phyloP scores from a whole-genome alignment of 108 stramenopile species.

The Skeletonema costatum region DNA sequence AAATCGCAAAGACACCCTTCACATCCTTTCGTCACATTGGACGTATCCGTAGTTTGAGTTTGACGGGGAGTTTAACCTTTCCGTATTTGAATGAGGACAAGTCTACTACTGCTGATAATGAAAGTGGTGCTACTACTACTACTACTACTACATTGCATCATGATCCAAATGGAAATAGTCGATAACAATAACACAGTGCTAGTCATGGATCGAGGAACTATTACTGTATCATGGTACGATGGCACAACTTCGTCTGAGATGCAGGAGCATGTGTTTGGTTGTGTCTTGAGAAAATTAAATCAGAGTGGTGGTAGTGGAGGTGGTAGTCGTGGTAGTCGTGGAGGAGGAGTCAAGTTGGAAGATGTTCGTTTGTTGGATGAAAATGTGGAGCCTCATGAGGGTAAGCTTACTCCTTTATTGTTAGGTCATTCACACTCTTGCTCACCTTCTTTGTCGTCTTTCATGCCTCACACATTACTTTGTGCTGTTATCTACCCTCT shows the following conservation, averaged over 20 bases:
- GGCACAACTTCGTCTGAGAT: constrained; percentile 75
- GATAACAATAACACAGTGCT: not conserved
- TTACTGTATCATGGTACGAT: constrained; percentile 84
- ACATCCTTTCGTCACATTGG: not conserved
- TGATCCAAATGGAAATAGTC: not conserved
- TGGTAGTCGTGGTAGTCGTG: constrained; percentile 15
- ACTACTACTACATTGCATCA: too few species aligned
- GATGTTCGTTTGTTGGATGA: constrained; percentile 79
- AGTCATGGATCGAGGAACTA: constrained; percentile 55
- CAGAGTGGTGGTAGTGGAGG: constrained; percentile 21
- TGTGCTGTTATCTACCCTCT: not conserved
- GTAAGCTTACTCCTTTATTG: constrained; percentile 39
- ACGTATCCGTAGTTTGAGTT: constrained; percentile 18
- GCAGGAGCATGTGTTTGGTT: constrained; percentile 73
- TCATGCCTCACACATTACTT: constrained; percentile 4
- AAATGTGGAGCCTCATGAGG: constrained; percentile 64
- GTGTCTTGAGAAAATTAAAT: constrained; percentile 41
- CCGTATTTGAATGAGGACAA: not conserved
- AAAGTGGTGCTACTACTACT: not conserved
- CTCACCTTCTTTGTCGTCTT: not conserved
- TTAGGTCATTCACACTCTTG: not conserved
- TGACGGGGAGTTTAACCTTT: not conserved
- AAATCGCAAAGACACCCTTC: constrained; percentile 10
- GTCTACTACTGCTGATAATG: not conserved
- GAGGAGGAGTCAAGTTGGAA: constrained; percentile 39